Base-by-base conservation (phyloP, 805 yeast genomes). In the Candida bentonensis region DNA sequence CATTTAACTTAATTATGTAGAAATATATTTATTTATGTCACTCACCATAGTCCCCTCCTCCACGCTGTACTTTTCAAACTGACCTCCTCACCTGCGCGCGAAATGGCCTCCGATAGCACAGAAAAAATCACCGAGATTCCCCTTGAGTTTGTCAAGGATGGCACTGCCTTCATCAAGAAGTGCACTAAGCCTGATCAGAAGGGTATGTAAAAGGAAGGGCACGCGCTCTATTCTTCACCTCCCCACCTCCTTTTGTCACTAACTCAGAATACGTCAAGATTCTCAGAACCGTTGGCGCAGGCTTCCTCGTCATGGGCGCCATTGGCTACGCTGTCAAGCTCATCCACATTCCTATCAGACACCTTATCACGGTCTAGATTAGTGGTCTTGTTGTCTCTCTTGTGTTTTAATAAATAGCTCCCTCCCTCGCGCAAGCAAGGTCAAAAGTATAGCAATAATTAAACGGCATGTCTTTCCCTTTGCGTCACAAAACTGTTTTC, bases 241-340 rank as follows among this genome's bases (percentile, higher is more conserved):
- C 15, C 11, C 11, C 30, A 26, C 15, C 23, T 5, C n/a, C 25
- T 22, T n/a, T n/a, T n/a, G 23, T 25, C 23, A n/a, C 43, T 50
- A 44, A 45, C 46, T 0, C 48, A 74, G 98, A 89, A 68, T 89
- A 84, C 72, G 56, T 79, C 47, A 81, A 82, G 65, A 82, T 89
- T 60, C 75, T 92, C 51, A 82, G 92, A 67, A 96, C 96, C 44
- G 97, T 89, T 44, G 97, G 97, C 57, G 73, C 88, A 51, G 98
- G 98, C 54, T 89, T 89, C 67, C 70, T 89, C 56, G 89, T 89
- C 77, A 92, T 89, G 88, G 98, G 98, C 60, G 82, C 85, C 57
- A 94, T 92, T 59, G 98, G 98, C 47, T 89, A 87, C 68, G 83
- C 80, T 59, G 92, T 92, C 67, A 89, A 89, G 69, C 76, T 89